Evolutionary conservation across 148 eudicot genomes (phyloP), one percentile per base, ranked within the genome.

Genomic region (Diospyros kaki): DNA sequence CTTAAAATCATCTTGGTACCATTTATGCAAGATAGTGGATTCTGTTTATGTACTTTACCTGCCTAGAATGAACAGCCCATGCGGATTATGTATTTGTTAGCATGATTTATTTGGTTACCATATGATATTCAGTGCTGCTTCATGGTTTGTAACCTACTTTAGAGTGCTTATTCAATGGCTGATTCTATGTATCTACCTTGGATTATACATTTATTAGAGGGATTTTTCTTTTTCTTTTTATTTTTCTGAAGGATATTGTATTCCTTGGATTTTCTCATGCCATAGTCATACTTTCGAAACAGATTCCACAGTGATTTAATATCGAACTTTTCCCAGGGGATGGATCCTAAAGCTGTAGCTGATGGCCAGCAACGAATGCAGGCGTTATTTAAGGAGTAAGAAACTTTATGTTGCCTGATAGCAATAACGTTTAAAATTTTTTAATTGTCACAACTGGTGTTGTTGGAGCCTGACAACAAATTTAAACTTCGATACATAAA

Each of bases 331-430:
- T 71, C 70, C 18, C 88, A 95, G 97, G 90, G 84, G 43, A 89
- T 92, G 97, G 90, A 87, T 60, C 97, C 93, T 38, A 44, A 82
- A 46, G 90, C 91, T 64, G 86, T 90, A 11, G 73, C 83, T 76
- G 99, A 93, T 72, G 99, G 97, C 66, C 91, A 84, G 80, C 55
- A 68, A 75, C 83, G 76, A 73, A 92, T 91, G 91, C 69, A 88
- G 42, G 79, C 60, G 62, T 75, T 93, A 75, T 90, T 95, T 75
- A 88, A 79, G 70, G 89, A 95, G 99, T 95, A 92, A 83, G 98
- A 58, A 41, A 40, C 68, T 72, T 12, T 68, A 52, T 42, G 38
- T 78, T 28, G 55, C 61, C 50, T 73, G 43, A 69, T 76, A 28
- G 42, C n/a, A 12, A 72, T 13, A 42, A 66, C 9, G 61, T 2